phyloP scores from a whole-genome alignment of 805 yeast species.

The Torulaspora gathmanii region DNA sequence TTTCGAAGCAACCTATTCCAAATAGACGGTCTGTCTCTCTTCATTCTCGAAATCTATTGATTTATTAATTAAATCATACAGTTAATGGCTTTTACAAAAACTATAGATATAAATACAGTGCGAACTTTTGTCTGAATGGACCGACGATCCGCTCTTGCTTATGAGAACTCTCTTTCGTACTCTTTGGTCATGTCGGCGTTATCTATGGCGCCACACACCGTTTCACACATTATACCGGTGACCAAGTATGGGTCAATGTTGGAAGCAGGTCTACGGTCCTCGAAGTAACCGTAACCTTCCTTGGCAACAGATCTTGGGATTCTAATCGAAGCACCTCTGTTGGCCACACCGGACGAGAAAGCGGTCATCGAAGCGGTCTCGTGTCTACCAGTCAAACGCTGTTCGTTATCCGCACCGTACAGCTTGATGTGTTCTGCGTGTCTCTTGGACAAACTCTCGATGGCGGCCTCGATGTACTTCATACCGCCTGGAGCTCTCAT shows the following conservation, averaged over 20 bases:
- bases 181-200: slow-evolving; percentile 94
- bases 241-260: slow-evolving; percentile 99
- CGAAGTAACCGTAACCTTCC: slow-evolving; percentile 97
- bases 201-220: slow-evolving; percentile 89
- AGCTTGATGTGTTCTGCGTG: slow-evolving; percentile 93
- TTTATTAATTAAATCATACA: too few relatives aligned
- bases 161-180: slow-evolving; percentile 65
- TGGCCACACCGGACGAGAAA: slow-evolving; percentile 96
- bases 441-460: slow-evolving; percentile 90
- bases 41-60: too few relatives aligned
- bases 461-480: slow-evolving; percentile 87
- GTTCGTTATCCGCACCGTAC: slow-evolving; percentile 92
- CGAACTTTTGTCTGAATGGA: neutral
- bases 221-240: slow-evolving; percentile 97
- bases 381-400: slow-evolving; percentile 95
- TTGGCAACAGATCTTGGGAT: slow-evolving; percentile 98
- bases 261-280: slow-evolving; percentile 99
- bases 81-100: too few relatives aligned
- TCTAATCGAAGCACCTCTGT: slow-evolving; percentile 98
- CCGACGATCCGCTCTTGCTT: slow-evolving; percentile 2
- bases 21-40: too few relatives aligned
- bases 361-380: slow-evolving; percentile 93
- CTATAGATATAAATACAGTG: neutral
- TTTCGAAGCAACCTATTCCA: neutral
- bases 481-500: slow-evolving; percentile 98